Evolutionary conservation across 495 filamentous ascomycete genomes (phyloP), one percentile per base, ranked within the genome.

Genomic region (Cairneyella variabilis): DNA sequence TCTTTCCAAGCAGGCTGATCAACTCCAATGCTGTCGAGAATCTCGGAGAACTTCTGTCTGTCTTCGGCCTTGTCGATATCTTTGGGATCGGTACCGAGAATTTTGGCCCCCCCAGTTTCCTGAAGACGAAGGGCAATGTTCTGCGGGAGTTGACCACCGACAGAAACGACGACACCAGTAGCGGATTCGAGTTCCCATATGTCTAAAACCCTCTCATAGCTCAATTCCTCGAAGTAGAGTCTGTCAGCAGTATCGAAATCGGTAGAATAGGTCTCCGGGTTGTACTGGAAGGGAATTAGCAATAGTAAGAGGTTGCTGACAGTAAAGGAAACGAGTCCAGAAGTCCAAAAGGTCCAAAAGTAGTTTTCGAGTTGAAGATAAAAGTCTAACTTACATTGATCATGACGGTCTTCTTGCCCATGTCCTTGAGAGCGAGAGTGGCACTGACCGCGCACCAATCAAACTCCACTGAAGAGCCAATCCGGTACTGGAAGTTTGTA

Each of bases 1-100:
- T 98, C 93, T 73, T 96, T 96, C 93, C 93, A 98, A 4, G 88
- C 85, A 18, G 93, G 93, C 66, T 98, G 93, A 64, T 98, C 93
- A 41, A 98, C 90, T 37, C 83, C 84, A 53, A 97, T 95, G 54
- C 89, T 85, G 68, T 98, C 93, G 32, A 98, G 76, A 71, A 98
- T 97, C 60, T 91, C 90, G 4, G 92, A 97, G 76, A 98, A 98
- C 73, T 98, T 97, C 67, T 97, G 92, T 64, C 92, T 80, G 69
- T 97, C 91, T 71, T 97, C 92, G 20, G 92, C 92, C 69, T 90
- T 92, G 74, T 97, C 92, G 60, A 97, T 97, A 66, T 97, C 91
- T 64, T 84, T 75, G 14, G 92, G 92, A 62, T 97, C 80, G 2
- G 92, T 97, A 37, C 92, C 92, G 28, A 97, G 83, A 51, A 97